A percentile compares a stretch with the other conserved stretches of the same genome.
Evolutionary conservation across 2,329 filamentous ascomycete species (phyloP).

Genomic region (Arthrobotrys iridis): DNA sequence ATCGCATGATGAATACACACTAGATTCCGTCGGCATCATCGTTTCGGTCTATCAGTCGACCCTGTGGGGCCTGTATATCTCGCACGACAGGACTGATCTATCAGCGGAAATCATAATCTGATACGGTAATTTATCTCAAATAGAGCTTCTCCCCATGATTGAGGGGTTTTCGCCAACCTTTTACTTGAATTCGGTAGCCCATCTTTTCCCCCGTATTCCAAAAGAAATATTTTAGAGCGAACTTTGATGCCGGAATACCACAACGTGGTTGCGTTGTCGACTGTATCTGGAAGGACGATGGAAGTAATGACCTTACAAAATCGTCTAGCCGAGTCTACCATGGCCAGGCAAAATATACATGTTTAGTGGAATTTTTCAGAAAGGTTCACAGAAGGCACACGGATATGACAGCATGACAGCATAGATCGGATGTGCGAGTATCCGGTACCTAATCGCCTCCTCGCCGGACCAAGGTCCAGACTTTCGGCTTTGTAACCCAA

Average conservation of each 20-base stretch:
- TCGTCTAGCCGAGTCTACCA: slow-evolving; percentile 37
- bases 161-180: slow-evolving; percentile 27
- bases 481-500: slow-evolving; percentile 35
- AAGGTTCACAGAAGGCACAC: slow-evolving; percentile 27
- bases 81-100: slow-evolving; percentile 23
- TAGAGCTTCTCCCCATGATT: not conserved
- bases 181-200: slow-evolving; percentile 18
- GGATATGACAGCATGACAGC: slow-evolving; percentile 1
- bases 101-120: slow-evolving; percentile 25
- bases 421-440: slow-evolving; percentile 51
- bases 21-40: slow-evolving; percentile 36
- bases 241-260: slow-evolving; percentile 42
- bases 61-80: slow-evolving; percentile 13
- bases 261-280: slow-evolving; percentile 42
- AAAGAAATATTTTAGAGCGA: slow-evolving; percentile 37
- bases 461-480: slow-evolving; percentile 35
- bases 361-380: slow-evolving; percentile 6
- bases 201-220: slow-evolving; percentile 10
- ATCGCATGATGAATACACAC: not conserved
- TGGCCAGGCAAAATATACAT: slow-evolving; percentile 43
- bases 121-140: slow-evolving; percentile 13
- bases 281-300: slow-evolving; percentile 51
- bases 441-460: slow-evolving; percentile 41
- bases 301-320: slow-evolving; percentile 50
- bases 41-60: not conserved